Conservation (phyloP, 2,329 filamentous ascomycete species). For the Colletotrichum simmondsii region DNA sequence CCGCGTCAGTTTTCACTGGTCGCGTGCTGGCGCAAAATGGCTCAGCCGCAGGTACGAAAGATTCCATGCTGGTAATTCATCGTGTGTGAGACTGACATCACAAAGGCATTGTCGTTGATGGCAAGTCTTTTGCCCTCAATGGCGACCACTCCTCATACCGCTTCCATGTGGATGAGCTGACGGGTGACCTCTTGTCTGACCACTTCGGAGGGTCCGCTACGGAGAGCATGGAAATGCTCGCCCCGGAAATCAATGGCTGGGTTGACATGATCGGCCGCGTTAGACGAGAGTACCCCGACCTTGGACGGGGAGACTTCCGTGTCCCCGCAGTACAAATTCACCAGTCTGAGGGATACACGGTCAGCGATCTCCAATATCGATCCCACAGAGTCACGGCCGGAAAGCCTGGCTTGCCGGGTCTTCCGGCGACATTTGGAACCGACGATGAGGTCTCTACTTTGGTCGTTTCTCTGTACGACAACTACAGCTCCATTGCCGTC, state of each 20-base stretch:
- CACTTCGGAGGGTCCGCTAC: constrained; percentile 69
- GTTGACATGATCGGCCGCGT: constrained; percentile 57
- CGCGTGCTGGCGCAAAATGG: neutral
- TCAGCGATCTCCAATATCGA: constrained; percentile 68
- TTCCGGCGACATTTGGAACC: constrained; percentile 69
- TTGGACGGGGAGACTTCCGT: constrained; percentile 72
- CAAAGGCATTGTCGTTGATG: constrained; percentile 63
- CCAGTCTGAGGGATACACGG: constrained; percentile 67
- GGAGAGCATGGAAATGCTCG: constrained; percentile 50
- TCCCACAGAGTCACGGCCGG: constrained; percentile 65
- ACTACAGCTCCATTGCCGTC: constrained; percentile 66
- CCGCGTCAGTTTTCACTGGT: neutral
- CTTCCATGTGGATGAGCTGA: constrained; percentile 68
- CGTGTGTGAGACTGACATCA: neutral
- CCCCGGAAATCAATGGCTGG: constrained; percentile 64
- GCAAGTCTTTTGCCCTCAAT: constrained; percentile 66
- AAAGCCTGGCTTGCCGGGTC: constrained; percentile 65
- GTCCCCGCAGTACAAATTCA: constrained; percentile 70
- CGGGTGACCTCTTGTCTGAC: constrained; percentile 67
- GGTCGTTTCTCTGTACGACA: constrained; percentile 67
- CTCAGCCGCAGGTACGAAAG: neutral
- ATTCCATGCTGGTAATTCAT: fast-evolving
- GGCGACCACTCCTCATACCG: constrained; percentile 69
- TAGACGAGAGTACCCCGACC: constrained; percentile 72
- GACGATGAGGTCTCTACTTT: constrained; percentile 68